Percentiles rank a stretch among this genome's conserved stretches.
These are phyloP conservation scores for Cercospora sesami DNA, from an alignment of 2,329 filamentous ascomycete species.

Conservation along the genomic window DNA sequence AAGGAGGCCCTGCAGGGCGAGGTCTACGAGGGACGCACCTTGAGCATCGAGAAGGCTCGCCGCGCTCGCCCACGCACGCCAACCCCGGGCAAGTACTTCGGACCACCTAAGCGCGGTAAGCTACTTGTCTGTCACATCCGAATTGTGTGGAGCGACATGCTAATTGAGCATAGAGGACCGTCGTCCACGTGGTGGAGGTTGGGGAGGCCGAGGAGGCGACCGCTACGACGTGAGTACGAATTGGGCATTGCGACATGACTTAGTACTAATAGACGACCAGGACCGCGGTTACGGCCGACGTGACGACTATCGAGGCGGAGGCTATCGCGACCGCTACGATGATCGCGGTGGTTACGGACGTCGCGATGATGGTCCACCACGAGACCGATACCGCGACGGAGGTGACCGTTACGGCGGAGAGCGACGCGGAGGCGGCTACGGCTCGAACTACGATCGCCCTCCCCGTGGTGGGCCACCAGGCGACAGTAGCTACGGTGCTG, in stretches of 20 bases:
- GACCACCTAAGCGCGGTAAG: slow-evolving; percentile 77
- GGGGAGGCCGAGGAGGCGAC: slow-evolving; percentile 49
- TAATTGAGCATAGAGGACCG: slow-evolving; percentile 45
- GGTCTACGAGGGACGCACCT: slow-evolving; percentile 87
- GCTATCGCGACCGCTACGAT: slow-evolving; percentile 60
- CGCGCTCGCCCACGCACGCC: slow-evolving; percentile 92
- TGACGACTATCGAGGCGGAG: slow-evolving; percentile 51
- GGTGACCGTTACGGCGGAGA: slow-evolving; percentile 48
- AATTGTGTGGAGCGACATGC: slow-evolving; percentile 10
- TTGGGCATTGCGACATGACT: background rate
- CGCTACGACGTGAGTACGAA: slow-evolving; percentile 43
- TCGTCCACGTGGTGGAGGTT: slow-evolving; percentile 47
- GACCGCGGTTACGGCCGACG: slow-evolving; percentile 46
- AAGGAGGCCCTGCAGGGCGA: slow-evolving; percentile 96
- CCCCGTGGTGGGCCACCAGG: slow-evolving; percentile 36
- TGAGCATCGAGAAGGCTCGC: slow-evolving; percentile 98
- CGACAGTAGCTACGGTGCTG: slow-evolving; percentile 30
- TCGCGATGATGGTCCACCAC: slow-evolving; percentile 52
- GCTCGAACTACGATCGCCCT: slow-evolving; percentile 35
- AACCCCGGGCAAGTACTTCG: slow-evolving; percentile 98
- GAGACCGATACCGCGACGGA: slow-evolving; percentile 25
- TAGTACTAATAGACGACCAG: slow-evolving; percentile 17
- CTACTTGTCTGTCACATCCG: background rate
- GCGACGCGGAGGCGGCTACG: slow-evolving; percentile 34
- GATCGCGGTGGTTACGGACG: slow-evolving; percentile 64